These are phyloP conservation scores for Sphagnum fallax DNA, from an alignment of 228 moss, liverwort and hornwort genomes.

Conservation along the genomic window DNA sequence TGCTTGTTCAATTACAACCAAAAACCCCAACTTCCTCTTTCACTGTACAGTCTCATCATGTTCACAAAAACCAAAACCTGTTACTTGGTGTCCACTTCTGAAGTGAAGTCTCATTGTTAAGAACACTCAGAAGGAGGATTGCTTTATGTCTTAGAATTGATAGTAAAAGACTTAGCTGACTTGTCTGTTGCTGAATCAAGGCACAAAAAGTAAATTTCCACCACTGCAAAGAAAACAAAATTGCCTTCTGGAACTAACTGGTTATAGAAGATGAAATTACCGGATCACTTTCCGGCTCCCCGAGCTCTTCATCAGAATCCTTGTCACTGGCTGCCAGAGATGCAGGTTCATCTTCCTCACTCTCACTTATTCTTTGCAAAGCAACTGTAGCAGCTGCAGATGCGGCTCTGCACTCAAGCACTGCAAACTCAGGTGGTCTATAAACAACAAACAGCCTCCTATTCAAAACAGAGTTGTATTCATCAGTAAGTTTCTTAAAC, in stretches of 20 bases:
- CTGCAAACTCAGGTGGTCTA: background rate
- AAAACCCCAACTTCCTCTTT: background rate
- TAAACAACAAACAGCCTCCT: background rate
- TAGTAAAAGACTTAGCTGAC: background rate
- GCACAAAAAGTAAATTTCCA: background rate
- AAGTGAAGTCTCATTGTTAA: no score
- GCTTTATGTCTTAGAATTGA: background rate
- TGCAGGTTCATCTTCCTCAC: conserved; percentile 61
- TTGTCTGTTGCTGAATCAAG: background rate
- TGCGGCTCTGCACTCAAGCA: conserved; percentile 20
- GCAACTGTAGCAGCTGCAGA: conserved; percentile 31
- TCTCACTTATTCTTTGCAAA: conserved; percentile 32
- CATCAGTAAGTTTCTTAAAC: background rate
- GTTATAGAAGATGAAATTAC: conserved; percentile 17
- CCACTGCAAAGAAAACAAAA: background rate
- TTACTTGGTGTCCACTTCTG: no score
- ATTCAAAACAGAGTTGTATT: background rate
- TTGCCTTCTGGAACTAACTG: conserved; percentile 1
- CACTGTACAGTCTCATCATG: background rate
- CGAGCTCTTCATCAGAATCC: conserved; percentile 54
- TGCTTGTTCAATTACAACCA: background rate
- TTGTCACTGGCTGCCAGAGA: conserved; percentile 38
- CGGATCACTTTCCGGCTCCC: conserved; percentile 54
- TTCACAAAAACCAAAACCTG: background rate
- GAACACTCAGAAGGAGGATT: background rate